phyloP scores from a whole-genome alignment of 257 asterid species.

The Marsdenia floribunda region DNA sequence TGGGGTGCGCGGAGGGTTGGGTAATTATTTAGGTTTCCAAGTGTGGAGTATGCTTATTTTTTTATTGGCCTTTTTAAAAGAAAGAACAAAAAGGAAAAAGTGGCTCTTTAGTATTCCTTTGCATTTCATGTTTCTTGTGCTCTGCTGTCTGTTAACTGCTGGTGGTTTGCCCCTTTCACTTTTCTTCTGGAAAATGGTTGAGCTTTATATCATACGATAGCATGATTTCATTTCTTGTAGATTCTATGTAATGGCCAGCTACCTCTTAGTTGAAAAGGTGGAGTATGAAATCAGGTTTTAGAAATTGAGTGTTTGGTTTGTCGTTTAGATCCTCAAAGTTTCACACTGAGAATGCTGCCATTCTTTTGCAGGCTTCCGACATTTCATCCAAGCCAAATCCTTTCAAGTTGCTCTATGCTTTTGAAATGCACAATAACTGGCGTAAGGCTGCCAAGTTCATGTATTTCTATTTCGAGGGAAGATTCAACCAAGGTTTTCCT shows the following conservation, averaged over 20 bases:
- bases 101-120: neutral
- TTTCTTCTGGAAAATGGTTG: too few species aligned
- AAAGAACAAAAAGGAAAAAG: neutral
- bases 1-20: neutral
- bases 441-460: conserved; percentile 86
- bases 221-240: conserved; percentile 36
- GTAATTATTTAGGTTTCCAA: neutral
- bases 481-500: conserved; percentile 5
- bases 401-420: conserved; percentile 76
- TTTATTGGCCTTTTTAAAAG: neutral
- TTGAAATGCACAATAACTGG: conserved; percentile 95
- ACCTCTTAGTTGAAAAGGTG: conserved; percentile 77
- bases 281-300: conserved; percentile 38
- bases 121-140: neutral
- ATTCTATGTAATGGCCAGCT: conserved; percentile 91
- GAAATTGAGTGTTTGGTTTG: neutral
- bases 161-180: too few species aligned
- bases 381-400: conserved; percentile 79
- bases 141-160: neutral
- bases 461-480: conserved; percentile 53
- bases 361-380: conserved; percentile 65
- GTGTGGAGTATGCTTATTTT: neutral
- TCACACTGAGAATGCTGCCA: conserved; percentile 13
- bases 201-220: neutral
- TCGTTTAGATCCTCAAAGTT: conserved; percentile 8